phyloP scores from a whole-genome alignment of 148 eudicot species.

The Bassia scoparia region DNA sequence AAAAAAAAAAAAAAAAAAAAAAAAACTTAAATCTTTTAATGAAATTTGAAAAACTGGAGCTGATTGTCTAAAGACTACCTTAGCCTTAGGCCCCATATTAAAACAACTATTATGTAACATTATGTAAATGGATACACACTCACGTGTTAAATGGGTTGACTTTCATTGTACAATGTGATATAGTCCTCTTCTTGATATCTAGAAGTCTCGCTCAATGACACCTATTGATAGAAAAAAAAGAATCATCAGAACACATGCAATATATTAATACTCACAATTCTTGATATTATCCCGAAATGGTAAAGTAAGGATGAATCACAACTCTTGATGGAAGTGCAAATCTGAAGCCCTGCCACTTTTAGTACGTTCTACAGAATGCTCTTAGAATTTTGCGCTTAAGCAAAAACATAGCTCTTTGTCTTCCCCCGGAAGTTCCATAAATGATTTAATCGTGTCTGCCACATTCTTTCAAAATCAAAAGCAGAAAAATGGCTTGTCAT shows the following conservation, averaged over 20 bases:
- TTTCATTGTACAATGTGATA: constrained; percentile 78
- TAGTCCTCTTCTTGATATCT: constrained; percentile 88
- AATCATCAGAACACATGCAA: not conserved
- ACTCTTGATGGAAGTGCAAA: constrained; percentile 91
- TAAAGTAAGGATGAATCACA: too few relatives aligned
- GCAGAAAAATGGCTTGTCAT: constrained; percentile 11
- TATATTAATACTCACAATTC: too few relatives aligned
- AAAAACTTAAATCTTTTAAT: too few relatives aligned
- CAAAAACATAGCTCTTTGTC: constrained; percentile 73
- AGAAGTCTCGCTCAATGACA: constrained; percentile 57
- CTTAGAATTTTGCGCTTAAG: constrained; percentile 71
- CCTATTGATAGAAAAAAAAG: constrained; percentile 33
- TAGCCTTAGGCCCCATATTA: too few relatives aligned
- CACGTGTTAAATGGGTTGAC: constrained; percentile 79
- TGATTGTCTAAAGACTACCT: too few relatives aligned
- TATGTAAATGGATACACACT: constrained; percentile 17
- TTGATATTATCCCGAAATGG: too few relatives aligned
- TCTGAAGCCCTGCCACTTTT: constrained; percentile 91
- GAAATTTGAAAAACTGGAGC: too few relatives aligned
- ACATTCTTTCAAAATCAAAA: constrained; percentile 43
- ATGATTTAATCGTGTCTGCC: constrained; percentile 63
- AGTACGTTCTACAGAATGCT: constrained; percentile 67
- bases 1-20: too few relatives aligned
- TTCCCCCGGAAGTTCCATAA: constrained; percentile 41
- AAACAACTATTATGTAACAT: too few relatives aligned